Evolutionary conservation across 2,329 filamentous ascomycete species (phyloP), one percentile per base, ranked within the genome.

Genomic region (Plectosphaerella sp.): DNA sequence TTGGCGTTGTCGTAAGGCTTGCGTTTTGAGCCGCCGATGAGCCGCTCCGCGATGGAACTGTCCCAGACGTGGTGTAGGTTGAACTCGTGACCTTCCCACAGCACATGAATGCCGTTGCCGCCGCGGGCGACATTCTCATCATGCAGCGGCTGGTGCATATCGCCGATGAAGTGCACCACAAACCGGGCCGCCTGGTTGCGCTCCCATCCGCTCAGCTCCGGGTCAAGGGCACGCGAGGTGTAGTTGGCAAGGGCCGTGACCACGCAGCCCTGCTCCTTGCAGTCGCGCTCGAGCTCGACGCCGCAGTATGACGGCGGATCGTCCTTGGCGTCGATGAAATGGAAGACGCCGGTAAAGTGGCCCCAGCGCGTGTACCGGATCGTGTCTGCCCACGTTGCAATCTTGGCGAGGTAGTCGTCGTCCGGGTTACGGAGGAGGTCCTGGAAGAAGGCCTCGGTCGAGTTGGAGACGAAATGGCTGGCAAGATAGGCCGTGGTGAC

Each of bases 61-160:
- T 91, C 88, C 87, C 87, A 91, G 15, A 89, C 80, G 53, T 86
- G 78, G 62, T 91, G 88, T 42, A 91, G 74, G 62, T 91, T 91
- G 51, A 80, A 75, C 25, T 72, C 66, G 28, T 67, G 65, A 3
- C 76, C 77, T 24, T 83, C 73, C 69, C 84, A 91, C 15, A 69
- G 72, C 1, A 91, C 87, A 14, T 74, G 66, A 59, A 91, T 87
- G 11, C 78, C 77, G 59, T 91, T 91, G 1, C 87, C 87, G 50
- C 88, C 88, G 20, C 76, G 70, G 3, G 76, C 74, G 7, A 86
- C 78, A 51, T 85, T 75, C 67, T 88, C 84, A 50, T 79, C 80
- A 65, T 88, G 84, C 52, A 88, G 71, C 28, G 84, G 84, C 69
- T 88, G 83, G 66, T 88, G 84, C 54, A 88, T 80, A 65, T 89